Base-by-base conservation (phyloP, 768 basidiomycete genomes). In the Tephrocybe sp. region DNA sequence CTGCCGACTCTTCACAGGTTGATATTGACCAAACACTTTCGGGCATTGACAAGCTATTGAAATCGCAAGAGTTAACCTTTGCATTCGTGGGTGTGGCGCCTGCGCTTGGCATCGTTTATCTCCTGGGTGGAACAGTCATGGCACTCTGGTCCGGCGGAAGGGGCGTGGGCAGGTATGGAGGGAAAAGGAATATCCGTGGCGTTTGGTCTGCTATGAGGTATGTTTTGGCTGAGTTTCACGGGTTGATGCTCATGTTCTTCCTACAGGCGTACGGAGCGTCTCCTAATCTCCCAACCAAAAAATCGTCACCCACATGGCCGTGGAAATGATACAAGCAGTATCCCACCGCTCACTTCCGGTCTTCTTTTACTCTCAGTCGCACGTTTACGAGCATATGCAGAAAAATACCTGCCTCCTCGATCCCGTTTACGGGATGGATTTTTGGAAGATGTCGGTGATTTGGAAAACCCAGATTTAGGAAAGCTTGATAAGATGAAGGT, bases 11-110 rank as follows among this genome's bases (percentile, higher is more conserved):
- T 21, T 20, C 8, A 32, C 10, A 93, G 90, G 92, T 95, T 52
- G 96, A 98, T 67, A 84, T 97, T 47, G 90, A 95, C 56, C 85
- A 95, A 67, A 88, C 94, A 0, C 74, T 98, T 36, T 75, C 84
- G 8, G 95, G 95, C 5, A 94, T 98, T 58, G 96, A 98, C 68
- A 93, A 88, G 62, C 74, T 98, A 48, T 84, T 98, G 56, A 92
- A 88, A 58, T 95, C 92, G 1, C 94, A 97, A 69, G 92, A 96
- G 64, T 75, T 97, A 38, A 97, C 93, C 1, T 99, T 99, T 61
- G 96, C 90, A 4, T 98, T 98, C 62, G 93, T 98, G 53, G 95
- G 95, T 57, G 88, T 98, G 14, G 94, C 96, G 0, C 96, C 96
- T 8, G 86, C 89, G 0, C 69, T 98, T 43, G 81, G 86, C 3